phyloP scores from a whole-genome alignment of 2,329 filamentous ascomycete genomes.

The Hysterium pulicare region DNA sequence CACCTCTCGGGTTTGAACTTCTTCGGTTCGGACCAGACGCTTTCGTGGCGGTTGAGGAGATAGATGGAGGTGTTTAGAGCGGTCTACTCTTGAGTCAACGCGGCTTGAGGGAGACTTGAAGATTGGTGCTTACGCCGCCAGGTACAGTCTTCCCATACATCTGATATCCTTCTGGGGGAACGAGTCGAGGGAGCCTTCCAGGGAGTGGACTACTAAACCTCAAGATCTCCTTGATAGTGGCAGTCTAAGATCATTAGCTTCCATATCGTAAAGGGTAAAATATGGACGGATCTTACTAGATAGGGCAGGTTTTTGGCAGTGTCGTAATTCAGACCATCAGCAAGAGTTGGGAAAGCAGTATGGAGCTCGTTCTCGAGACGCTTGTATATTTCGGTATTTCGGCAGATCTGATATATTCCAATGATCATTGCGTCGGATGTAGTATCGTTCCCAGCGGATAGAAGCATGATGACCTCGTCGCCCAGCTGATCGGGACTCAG shows the following conservation, averaged over 20 bases:
- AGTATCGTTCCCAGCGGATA: slow-evolving; percentile 12
- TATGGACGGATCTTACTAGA: slow-evolving; percentile 1
- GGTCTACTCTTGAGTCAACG: too few relatives aligned
- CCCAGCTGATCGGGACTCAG: slow-evolving; percentile 6
- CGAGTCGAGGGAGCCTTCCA: slow-evolving; percentile 3
- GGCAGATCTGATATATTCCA: slow-evolving; percentile 9
- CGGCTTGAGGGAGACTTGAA: too few relatives aligned
- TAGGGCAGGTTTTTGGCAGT: slow-evolving; percentile 8
- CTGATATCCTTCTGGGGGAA: slow-evolving; percentile 7
- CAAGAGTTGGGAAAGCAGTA: slow-evolving; percentile 2
- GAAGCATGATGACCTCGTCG: slow-evolving; percentile 12
- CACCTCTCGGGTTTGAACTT: slow-evolving; percentile 9
- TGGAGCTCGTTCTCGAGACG: slow-evolving; percentile 5
- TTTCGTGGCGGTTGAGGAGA: slow-evolving; percentile 9
- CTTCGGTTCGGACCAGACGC: slow-evolving; percentile 3
- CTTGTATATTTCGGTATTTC: slow-evolving; percentile 4
- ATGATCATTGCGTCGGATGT: slow-evolving; percentile 8
- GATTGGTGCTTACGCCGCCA: too few relatives aligned
- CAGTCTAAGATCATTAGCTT: too few relatives aligned
- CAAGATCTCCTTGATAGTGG: too few relatives aligned
- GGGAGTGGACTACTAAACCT: too few relatives aligned
- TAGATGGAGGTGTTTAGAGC: slow-evolving; percentile 9
- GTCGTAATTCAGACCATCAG: slow-evolving; percentile 7
- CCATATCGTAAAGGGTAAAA: neutral
- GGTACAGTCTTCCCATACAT: slow-evolving; percentile 8